Percentiles rank a stretch among this genome's conserved stretches.
phyloP scores from a whole-genome alignment of 106 monocot species.

The Dendrobium huoshanense region DNA sequence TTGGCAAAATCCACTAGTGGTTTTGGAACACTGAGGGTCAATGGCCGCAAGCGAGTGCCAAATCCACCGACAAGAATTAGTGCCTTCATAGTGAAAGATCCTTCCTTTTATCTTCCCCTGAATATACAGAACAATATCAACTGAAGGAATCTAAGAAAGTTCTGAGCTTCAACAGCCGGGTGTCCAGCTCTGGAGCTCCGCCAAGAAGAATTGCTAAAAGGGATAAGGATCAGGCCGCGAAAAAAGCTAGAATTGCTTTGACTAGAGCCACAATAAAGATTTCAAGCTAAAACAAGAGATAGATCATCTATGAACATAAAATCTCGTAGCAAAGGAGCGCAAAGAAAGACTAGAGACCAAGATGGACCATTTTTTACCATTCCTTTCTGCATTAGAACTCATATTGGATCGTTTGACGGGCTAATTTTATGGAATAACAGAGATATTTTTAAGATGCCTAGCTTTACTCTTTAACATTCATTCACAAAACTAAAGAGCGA shows the following conservation, averaged over 20 bases:
- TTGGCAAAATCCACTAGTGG: slow-evolving; percentile 62
- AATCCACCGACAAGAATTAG: slow-evolving; percentile 64
- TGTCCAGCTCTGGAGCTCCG: neutral
- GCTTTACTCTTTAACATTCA: no score
- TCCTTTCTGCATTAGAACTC: no score
- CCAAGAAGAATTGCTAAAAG: neutral
- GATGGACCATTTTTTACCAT: no score
- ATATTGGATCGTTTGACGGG: no score
- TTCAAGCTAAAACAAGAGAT: neutral
- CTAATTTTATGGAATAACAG: no score
- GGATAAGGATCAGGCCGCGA: neutral
- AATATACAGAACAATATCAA: neutral
- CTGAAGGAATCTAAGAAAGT: neutral
- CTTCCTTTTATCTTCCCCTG: neutral
- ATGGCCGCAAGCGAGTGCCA: slow-evolving; percentile 55
- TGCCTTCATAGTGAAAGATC: slow-evolving; percentile 40
- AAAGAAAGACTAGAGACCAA: no score
- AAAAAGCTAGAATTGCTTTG: neutral
- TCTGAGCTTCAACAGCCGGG: neutral
- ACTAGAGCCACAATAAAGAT: neutral
- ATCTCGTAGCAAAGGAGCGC: no score
- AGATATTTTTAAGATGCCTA: no score
- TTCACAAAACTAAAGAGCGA: neutral
- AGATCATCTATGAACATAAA: no score
- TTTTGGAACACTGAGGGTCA: slow-evolving; percentile 60